These are phyloP conservation scores for Pestalotiopsis sp. DNA, from an alignment of 2,329 filamentous ascomycete genomes.

Conservation along the genomic window DNA sequence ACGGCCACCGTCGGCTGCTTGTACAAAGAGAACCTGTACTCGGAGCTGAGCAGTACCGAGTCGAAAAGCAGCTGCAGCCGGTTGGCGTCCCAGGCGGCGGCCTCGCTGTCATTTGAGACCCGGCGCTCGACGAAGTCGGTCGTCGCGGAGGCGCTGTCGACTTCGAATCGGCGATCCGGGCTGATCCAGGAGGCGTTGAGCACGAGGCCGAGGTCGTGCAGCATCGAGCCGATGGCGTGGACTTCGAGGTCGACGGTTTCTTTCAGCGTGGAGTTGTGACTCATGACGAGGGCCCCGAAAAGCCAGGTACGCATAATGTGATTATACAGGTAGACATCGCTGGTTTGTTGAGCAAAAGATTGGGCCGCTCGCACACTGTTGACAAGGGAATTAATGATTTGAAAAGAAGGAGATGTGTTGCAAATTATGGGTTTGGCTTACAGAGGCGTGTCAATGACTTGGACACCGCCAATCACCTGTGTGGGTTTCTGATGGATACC, in stretches of 20 bases:
- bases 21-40: slow-evolving; percentile 21
- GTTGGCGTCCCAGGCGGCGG: slow-evolving; percentile 37
- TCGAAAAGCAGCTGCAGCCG: slow-evolving; percentile 51
- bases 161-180: slow-evolving; percentile 50
- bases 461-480: background rate
- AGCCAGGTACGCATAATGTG: slow-evolving; percentile 20
- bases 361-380: slow-evolving; percentile 13
- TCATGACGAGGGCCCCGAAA: slow-evolving; percentile 16
- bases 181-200: slow-evolving; percentile 36
- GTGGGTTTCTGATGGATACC: background rate
- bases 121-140: slow-evolving; percentile 37
- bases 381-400: too few species aligned
- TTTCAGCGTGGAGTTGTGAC: slow-evolving; percentile 21
- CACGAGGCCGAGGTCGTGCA: slow-evolving; percentile 44
- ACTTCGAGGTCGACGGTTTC: slow-evolving; percentile 37
- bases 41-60: slow-evolving; percentile 16
- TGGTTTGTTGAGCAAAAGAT: slow-evolving; percentile 7
- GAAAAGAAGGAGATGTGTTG: too few species aligned
- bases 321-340: slow-evolving; percentile 11
- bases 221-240: slow-evolving; percentile 39
- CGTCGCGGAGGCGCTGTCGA: slow-evolving; percentile 50
- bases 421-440: too few species aligned
- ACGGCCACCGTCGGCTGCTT: slow-evolving; percentile 45
- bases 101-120: slow-evolving; percentile 16
- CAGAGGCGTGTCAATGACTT: slow-evolving; percentile 6